These are phyloP conservation scores for Sporothrix pallida DNA, from an alignment of 2,329 filamentous ascomycete genomes.

Conservation along the genomic window DNA sequence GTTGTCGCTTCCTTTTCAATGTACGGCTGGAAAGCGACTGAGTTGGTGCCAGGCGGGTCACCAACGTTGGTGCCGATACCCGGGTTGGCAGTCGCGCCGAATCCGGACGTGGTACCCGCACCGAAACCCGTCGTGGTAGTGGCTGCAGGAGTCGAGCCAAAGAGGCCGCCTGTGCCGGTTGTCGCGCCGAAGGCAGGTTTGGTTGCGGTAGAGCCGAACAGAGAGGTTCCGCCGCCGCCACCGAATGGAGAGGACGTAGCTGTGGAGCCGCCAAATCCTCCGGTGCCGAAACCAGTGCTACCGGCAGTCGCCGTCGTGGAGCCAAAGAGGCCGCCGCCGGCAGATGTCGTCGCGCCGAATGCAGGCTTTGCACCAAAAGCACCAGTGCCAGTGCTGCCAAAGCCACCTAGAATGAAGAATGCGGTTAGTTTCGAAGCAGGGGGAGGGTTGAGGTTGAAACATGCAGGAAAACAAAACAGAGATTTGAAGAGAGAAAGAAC, in stretches of 20 bases:
- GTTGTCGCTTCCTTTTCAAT: conserved; percentile 73
- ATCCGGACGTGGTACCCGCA: conserved; percentile 35
- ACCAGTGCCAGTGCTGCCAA: conserved; percentile 41
- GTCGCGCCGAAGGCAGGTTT: conserved; percentile 53
- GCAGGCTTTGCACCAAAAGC: conserved; percentile 54
- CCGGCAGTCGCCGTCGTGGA: conserved; percentile 48
- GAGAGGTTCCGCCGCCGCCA: conserved; percentile 49
- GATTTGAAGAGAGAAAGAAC: conserved; percentile 12
- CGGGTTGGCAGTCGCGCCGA: conserved; percentile 51
- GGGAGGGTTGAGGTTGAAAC: not conserved
- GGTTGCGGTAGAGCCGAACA: conserved; percentile 56
- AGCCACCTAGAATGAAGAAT: conserved; percentile 39
- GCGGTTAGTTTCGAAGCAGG: conserved; percentile 26
- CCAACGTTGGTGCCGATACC: conserved; percentile 59
- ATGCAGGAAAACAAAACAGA: not conserved
- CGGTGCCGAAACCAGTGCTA: conserved; percentile 46
- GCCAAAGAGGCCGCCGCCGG: conserved; percentile 55
- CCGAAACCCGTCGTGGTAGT: conserved; percentile 52
- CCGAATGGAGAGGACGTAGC: conserved; percentile 48
- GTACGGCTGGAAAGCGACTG: conserved; percentile 70
- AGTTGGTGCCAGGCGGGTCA: conserved; percentile 71
- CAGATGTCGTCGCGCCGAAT: conserved; percentile 56
- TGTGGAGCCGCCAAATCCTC: conserved; percentile 49
- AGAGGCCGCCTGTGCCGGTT: conserved; percentile 49
- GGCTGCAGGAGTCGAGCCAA: conserved; percentile 50